These are phyloP conservation scores for Auriscalpium vulgare DNA, from an alignment of 768 basidiomycete species.

Conservation along the genomic window DNA sequence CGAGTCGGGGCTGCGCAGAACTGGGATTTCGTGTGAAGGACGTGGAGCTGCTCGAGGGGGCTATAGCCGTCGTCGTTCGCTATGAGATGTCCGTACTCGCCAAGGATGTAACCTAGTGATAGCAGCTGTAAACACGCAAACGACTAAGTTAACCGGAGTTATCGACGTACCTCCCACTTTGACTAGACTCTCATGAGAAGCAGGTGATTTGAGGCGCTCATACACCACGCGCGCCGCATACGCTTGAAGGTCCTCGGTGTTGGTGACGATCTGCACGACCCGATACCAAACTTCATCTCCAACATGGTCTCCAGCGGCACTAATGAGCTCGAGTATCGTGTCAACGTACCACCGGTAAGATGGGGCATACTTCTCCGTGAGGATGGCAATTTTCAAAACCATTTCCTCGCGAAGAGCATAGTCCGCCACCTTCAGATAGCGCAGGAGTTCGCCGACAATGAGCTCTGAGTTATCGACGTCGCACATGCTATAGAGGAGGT, in stretches of 20 bases:
- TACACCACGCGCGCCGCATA: constrained; percentile 93
- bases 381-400: constrained; percentile 96
- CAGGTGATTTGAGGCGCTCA: constrained; percentile 78
- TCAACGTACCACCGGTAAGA: constrained; percentile 99
- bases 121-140: neutral
- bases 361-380: constrained; percentile 97
- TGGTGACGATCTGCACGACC: constrained; percentile 96
- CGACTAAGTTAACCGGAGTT: neutral
- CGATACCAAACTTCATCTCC: constrained; percentile 99
- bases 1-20: constrained; percentile 89
- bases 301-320: constrained; percentile 95
- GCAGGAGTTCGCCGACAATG: constrained; percentile 90
- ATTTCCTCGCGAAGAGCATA: constrained; percentile 96
- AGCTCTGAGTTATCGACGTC: constrained; percentile 94
- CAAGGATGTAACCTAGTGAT: constrained; percentile 79
- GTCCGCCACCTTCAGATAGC: constrained; percentile 93
- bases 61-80: constrained; percentile 93
- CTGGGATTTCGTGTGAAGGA: constrained; percentile 90
- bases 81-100: constrained; percentile 96
- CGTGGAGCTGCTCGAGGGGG: constrained; percentile 89
- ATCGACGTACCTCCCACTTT: constrained; percentile 79
- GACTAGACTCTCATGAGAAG: constrained; percentile 87
- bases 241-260: constrained; percentile 94
- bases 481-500: constrained; percentile 98
- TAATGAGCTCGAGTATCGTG: constrained; percentile 92